phyloP scores from a whole-genome alignment of 257 asterid species.

The Petrea volubilis region DNA sequence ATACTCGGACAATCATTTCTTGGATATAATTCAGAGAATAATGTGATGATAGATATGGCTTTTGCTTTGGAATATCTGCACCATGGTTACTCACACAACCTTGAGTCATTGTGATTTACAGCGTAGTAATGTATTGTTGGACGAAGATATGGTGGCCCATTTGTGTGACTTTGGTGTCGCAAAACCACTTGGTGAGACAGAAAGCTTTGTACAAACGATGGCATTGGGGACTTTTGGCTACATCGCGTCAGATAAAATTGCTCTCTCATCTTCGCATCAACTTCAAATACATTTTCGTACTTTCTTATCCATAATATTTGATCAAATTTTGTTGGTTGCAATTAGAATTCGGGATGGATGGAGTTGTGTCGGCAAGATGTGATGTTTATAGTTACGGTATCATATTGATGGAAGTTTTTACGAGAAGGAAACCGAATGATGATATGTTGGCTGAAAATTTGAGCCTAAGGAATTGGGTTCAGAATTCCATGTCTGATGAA shows the following conservation, averaged over 20 bases:
- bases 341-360: constrained; percentile 18
- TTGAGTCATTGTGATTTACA: constrained; percentile 13
- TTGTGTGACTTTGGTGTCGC: too few relatives aligned
- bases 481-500: background rate
- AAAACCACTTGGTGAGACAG: background rate
- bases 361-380: constrained; percentile 1
- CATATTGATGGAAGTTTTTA: constrained; percentile 3
- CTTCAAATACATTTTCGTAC: background rate
- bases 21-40: constrained; percentile 18
- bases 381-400: constrained; percentile 18
- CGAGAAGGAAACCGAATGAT: background rate
- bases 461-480: background rate
- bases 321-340: background rate
- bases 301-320: too few relatives aligned
- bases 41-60: constrained; percentile 22
- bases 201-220: background rate
- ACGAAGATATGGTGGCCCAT: too few relatives aligned
- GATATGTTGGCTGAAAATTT: background rate
- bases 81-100: background rate
- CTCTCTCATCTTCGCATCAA: background rate
- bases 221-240: constrained; percentile 10
- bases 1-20: background rate
- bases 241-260: constrained; percentile 2
- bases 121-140: background rate
- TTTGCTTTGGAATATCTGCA: constrained; percentile 28